Base-by-base conservation (phyloP, 192 early-diverging fungal genomes). In the Coemansia sp. region DNA sequence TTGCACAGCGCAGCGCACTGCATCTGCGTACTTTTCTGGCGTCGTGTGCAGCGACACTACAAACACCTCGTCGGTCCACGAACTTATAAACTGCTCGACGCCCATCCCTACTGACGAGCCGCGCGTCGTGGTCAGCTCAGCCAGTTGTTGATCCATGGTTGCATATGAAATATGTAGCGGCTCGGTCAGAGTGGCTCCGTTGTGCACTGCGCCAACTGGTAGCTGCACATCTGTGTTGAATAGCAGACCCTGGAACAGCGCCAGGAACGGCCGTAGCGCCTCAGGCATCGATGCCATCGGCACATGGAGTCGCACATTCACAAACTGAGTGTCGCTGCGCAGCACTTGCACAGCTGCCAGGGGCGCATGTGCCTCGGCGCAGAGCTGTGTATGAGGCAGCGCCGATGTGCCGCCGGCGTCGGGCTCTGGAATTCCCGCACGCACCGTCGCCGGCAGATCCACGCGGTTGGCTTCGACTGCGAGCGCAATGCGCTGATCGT, bases 241-340 rank as follows among this genome's bases (percentile, higher is more conserved):
- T 17, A 93, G 38, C n/a, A 92, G 75, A 52, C 90, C 91, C 49
- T 91, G 88, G 78, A 93, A 91, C 48, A 94, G 76, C 8, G 87
- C 84, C 38, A 94, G 59, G 75, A 86, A 92, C 11, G 87, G 85
- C 7, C 87, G 85, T 25, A 91, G 75, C 16, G 80, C 65, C 16
- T 80, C 80, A n/a, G 87, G 82, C 0, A 94, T 59, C n/a, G 62
- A 55, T 11, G 45, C 58, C 27, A 69, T 66, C 52, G 82, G 88
- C 31, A 83, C 83, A 61, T 74, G 86, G 2, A 95, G 47, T 37
- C 84, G 77, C 22, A 88, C 38, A 37, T 86, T 82, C 0, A 82
- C 67, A 61, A 94, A 92, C 27, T 78, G 77, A 0, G 93, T 91
- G 56, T 90, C 86, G 8, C 88, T 82, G 41, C 79, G 59, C 6